These are phyloP conservation scores for Botryotinia calthae DNA, from an alignment of 2,329 filamentous ascomycete species.

Conservation along the genomic window DNA sequence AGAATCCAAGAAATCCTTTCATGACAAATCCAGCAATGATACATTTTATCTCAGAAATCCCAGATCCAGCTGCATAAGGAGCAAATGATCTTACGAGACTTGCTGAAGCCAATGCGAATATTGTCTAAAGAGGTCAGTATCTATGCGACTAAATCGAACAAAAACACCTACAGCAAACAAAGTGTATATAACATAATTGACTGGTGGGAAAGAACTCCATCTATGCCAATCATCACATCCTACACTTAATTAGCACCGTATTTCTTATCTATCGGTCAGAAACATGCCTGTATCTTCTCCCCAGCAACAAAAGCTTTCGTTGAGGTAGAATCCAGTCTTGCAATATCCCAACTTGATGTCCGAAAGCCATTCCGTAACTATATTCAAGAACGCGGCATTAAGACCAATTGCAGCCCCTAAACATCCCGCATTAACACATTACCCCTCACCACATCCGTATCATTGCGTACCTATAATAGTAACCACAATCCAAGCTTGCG, in stretches of 20 bases:
- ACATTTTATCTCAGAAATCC: conserved; percentile 98
- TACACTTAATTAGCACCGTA: conserved; percentile 39
- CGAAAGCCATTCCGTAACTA: conserved; percentile 93
- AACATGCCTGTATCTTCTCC: conserved; percentile 75
- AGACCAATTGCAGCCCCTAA: conserved; percentile 80
- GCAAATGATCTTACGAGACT: conserved; percentile 86
- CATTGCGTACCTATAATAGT: conserved; percentile 68
- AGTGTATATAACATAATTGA: conserved; percentile 89
- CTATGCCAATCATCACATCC: conserved; percentile 84
- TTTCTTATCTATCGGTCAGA: neutral
- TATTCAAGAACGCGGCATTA: conserved; percentile 90
- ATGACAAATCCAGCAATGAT: conserved; percentile 99
- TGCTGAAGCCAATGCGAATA: conserved; percentile 80
- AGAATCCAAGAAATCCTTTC: conserved; percentile 93
- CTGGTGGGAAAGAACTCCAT: conserved; percentile 75
- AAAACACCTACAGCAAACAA: conserved; percentile 65
- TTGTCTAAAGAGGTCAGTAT: conserved; percentile 48
- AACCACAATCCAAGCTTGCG: conserved; percentile 96
- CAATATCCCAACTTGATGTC: conserved; percentile 97
- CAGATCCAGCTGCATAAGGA: conserved; percentile 92
- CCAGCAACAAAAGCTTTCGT: conserved; percentile 98
- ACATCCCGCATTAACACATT: conserved; percentile 22
- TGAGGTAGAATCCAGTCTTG: conserved; percentile 92
- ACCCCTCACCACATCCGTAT: neutral
- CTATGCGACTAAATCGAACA: neutral